Base-by-base conservation (phyloP, 352 stramenopile genomes). In the Pythium angustatum region DNA sequence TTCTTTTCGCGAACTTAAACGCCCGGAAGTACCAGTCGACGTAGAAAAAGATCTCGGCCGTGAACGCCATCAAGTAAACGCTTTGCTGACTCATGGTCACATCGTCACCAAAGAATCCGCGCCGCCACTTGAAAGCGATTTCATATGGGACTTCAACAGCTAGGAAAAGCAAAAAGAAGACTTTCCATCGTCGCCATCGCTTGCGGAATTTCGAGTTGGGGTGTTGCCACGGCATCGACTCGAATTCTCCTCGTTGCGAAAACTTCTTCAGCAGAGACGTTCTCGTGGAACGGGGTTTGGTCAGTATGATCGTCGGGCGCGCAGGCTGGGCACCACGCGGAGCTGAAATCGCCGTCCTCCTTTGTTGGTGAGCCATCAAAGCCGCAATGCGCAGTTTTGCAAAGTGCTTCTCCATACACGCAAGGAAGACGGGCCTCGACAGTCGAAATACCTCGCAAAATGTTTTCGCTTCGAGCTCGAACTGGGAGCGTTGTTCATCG, bases 31-130 rank as follows among this genome's bases (percentile, higher is more conserved):
- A 75, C n/a, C 83, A 62, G 33, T 92, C 81, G 1, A 64, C 40
- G 28, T 86, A 82, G 62, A 90, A 92, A 59, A 92, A 90, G 2
- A 81, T 26, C 48, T 92, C 83, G 17, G 85, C 62, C 1, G 64
- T 10, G 0, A 82, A 26, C 1, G 71, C 48, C 1, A 65, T n/a
- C 8, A 77, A 33, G 50, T 83, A 90, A 14, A 62, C 52, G 5
- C 59, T 15, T 28, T 67, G 33, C 44, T 88, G 78, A 24, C 78
- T 47, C 6, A 40, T 40, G 17, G 68, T 50, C 0, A 69, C 67
- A 2, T 77, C 72, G 0, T 69, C 66, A 1, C 66, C 73, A 30
- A 65, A 43, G n/a, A 70, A 64, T 5, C 63, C 62, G 10, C 52
- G 26, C 1, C 65, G 58, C 59, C 65, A 68, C 30, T 68, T 21